Evolutionary conservation across 2,329 filamentous ascomycete genomes (phyloP), one percentile per base, ranked within the genome.

Genomic region (Pseudogymnoascus sp.): DNA sequence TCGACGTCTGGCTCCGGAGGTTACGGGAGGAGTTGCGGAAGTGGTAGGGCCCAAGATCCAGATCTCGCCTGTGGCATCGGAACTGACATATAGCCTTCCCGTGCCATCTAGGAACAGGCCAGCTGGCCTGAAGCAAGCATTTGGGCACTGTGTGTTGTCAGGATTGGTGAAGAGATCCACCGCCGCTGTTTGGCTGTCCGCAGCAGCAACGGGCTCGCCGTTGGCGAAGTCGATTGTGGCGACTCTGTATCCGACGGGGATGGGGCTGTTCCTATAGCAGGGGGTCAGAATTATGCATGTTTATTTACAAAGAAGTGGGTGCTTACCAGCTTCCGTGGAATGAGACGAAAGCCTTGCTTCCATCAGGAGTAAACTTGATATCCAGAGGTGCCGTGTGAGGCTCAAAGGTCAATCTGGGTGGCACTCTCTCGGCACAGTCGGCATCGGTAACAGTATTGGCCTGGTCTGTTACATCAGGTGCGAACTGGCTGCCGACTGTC

Each of bases 331-430:
- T 87, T 12, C 89, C 88, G 72, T 90, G 88, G 74, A 91, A 90
- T 0, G 84, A 79, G 15, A 92, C 76, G 74, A 83, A 91, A 1
- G 86, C 87, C 2, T 78, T 80, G 10, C 79, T 81, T 36, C 82
- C 83, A 41, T 79, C 74, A 0, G 76, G 69, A 65, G 82, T 79
- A 75, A 92, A 92, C 64, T 84, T 84, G 69, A 91, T 82, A 66
- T 90, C 87, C 0, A 91, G 76, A 0, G 89, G 89, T 0, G 89
- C 88, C 70, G 81, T 86, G 70, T 92, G 89, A 1, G 88, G 83
- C 59, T 80, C 75, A 68, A 86, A 85, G 0, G 83, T 83, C 29
- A 91, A 75, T 1, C 83, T 64, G 65, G 89, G 81, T 3, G 78
- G 66, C 15, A 79, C 71, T 25, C 75, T 78, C 27, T 79, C 70